Conservation (phyloP, 2,329 filamentous ascomycete genomes). For the Aspergillus tanneri region DNA sequence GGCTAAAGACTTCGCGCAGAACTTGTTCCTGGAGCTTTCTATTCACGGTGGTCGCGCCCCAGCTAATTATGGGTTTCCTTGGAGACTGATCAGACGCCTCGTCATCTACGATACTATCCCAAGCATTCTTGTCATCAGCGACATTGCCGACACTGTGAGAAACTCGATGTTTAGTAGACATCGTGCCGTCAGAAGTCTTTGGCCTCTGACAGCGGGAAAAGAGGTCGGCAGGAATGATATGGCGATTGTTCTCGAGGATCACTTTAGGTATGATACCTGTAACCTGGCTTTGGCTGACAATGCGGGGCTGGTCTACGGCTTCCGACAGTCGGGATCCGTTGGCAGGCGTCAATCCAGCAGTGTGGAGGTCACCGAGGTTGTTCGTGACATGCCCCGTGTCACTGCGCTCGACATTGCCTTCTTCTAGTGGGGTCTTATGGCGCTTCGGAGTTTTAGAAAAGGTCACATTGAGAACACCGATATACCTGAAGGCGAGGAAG, state of each 20-base stretch:
- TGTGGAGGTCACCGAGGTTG: slow-evolving; percentile 9
- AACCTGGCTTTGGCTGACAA: slow-evolving; percentile 74
- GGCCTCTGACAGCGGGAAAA: slow-evolving; percentile 61
- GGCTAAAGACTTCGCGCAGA: slow-evolving; percentile 85
- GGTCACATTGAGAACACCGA: slow-evolving; percentile 93
- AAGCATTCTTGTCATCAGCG: slow-evolving; percentile 10
- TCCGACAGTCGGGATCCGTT: slow-evolving; percentile 18
- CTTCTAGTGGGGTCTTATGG: slow-evolving; percentile 46
- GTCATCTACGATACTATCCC: slow-evolving; percentile 15
- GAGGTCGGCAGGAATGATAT: slow-evolving; percentile 84
- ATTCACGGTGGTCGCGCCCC: slow-evolving; percentile 92
- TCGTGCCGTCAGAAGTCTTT: slow-evolving; percentile 34
- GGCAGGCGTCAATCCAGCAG: slow-evolving; percentile 14
- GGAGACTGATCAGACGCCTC: slow-evolving; percentile 29
- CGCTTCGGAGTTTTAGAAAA: slow-evolving; percentile 79
- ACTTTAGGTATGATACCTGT: slow-evolving; percentile 78
- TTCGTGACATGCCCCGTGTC: slow-evolving; percentile 13
- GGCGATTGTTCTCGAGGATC: slow-evolving; percentile 88
- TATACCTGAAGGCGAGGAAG: slow-evolving; percentile 64
- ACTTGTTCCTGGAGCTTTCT: slow-evolving; percentile 84
- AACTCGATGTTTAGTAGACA: slow-evolving; percentile 21
- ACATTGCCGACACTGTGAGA: slow-evolving; percentile 20
- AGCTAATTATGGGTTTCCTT: slow-evolving; percentile 57
- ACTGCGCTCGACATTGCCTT: slow-evolving; percentile 24
- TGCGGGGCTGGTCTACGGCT: slow-evolving; percentile 45